Evolutionary conservation across 1,139 yeast genomes (phyloP), one percentile per base, ranked within the genome.

Genomic region (Candida albicans): DNA sequence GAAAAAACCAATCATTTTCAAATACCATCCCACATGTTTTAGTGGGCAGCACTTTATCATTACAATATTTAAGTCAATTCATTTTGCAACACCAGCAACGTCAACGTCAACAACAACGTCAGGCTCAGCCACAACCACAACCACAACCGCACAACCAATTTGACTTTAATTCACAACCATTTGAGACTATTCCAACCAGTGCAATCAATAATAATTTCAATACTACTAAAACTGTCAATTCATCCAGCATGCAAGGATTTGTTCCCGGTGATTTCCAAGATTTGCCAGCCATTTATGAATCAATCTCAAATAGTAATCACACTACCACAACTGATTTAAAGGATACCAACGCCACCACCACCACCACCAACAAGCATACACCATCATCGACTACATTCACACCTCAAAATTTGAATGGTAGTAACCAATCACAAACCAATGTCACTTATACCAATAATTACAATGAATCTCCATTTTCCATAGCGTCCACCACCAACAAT

Each of bases 51-150:
- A 79, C 75, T 52, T 65, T 63, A 40, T 76, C 84, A 3, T 61
- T 82, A 37, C 75, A 72, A 48, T 79, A 72, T 48, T 68, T 82
- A 61, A 78, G 78, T 55, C 70, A 80, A 13, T 74, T 70, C 54
- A 78, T 81, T n/a, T 24, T 35, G 32, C 40, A 30, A 22, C 26
- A 30, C 11, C 31, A 35, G 13, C 38, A 38, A 26, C 13, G 43
- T 35, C 28, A 37, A 40, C 34, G 41, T 36, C 35, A 43, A 43
- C 33, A 46, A 47, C 14, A 49, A 45, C 12, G 48, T 47, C 33
- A n/a, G n/a, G n/a, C n/a, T n/a, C n/a, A n/a, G n/a, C n/a, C n/a
- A n/a, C n/a, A n/a, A n/a, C n/a, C n/a, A n/a, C n/a, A n/a, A n/a
- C n/a, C n/a, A 43, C 33, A 53, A 51, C 39, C 27, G 3, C 28